Percentiles rank a stretch among this genome's conserved stretches.
Evolutionary conservation across 352 stramenopile species (phyloP).

Genomic region (Phytophthora europaea): DNA sequence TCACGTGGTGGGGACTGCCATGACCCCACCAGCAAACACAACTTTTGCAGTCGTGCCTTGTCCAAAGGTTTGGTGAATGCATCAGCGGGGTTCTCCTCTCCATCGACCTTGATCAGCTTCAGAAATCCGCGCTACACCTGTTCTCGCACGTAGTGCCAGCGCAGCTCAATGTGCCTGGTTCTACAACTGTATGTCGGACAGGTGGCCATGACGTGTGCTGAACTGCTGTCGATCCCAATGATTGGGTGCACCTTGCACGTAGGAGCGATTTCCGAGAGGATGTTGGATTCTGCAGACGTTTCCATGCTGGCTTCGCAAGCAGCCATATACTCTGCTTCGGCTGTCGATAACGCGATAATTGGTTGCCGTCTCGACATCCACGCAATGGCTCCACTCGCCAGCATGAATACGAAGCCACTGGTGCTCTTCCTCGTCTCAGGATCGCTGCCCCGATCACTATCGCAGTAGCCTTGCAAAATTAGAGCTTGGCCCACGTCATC

Average conservation of each 20-base stretch:
- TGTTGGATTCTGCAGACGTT: not conserved
- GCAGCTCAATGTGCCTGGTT: slow-evolving; percentile 1
- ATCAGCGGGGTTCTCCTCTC: slow-evolving; percentile 5
- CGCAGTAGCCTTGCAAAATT: slow-evolving; percentile 5
- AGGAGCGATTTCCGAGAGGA: not conserved
- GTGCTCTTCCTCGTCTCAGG: slow-evolving; percentile 7
- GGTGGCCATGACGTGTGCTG: not conserved
- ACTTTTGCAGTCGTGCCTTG: not conserved
- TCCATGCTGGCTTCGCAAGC: slow-evolving; percentile 15
- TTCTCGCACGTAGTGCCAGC: slow-evolving; percentile 11
- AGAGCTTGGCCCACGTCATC: not conserved
- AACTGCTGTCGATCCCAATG: slow-evolving; percentile 2
- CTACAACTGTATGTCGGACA: not conserved
- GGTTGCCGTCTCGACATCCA: slow-evolving; percentile 7
- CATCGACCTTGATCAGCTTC: not conserved
- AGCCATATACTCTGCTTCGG: slow-evolving; percentile 7
- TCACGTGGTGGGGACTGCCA: not conserved
- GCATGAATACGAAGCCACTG: slow-evolving; percentile 1
- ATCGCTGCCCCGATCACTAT: slow-evolving; percentile 8
- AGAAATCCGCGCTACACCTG: not conserved
- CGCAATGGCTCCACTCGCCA: not conserved
- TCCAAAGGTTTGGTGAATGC: slow-evolving; percentile 16
- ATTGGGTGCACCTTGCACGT: no score
- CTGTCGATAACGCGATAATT: not conserved
- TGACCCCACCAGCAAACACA: slow-evolving; percentile 9